Evolutionary conservation across 2,329 filamentous ascomycete genomes (phyloP).

Genomic region (Aureobasidium leucospermi): DNA sequence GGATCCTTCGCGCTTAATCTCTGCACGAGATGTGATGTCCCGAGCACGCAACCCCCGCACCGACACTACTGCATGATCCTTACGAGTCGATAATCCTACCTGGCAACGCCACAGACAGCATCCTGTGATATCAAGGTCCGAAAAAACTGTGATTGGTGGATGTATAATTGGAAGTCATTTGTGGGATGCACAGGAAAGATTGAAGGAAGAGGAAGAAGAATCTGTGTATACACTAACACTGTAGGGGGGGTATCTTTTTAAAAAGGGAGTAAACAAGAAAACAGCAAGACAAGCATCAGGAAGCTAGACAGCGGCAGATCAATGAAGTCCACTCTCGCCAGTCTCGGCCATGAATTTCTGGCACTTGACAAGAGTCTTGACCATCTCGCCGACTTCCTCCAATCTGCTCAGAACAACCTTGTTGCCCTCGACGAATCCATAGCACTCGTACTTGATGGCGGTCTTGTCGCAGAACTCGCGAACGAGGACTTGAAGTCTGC

Average conservation of each 20-base stretch:
- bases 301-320: background rate
- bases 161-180: too few relatives aligned
- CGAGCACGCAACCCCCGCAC: too few relatives aligned
- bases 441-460: slow-evolving; percentile 54
- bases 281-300: background rate
- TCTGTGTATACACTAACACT: background rate
- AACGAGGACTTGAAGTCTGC: slow-evolving; percentile 52
- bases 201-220: background rate
- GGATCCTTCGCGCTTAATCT: too few relatives aligned
- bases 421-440: slow-evolving; percentile 58
- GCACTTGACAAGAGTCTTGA: slow-evolving; percentile 53
- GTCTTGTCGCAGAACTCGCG: slow-evolving; percentile 59
- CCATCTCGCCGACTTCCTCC: slow-evolving; percentile 54
- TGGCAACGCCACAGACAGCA: too few relatives aligned
- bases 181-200: background rate
- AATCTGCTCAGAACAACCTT: slow-evolving; percentile 47
- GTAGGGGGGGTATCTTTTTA: background rate
- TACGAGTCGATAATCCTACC: too few relatives aligned
- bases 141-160: background rate
- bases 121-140: too few relatives aligned
- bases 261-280: background rate
- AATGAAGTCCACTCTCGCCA: slow-evolving; percentile 19
- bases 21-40: too few relatives aligned
- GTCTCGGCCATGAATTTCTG: slow-evolving; percentile 34
- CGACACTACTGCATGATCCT: too few relatives aligned